Evolutionary conservation across 441 rosid genomes (phyloP), one percentile per base, ranked within the genome.

Genomic region (Daphne laureola): DNA sequence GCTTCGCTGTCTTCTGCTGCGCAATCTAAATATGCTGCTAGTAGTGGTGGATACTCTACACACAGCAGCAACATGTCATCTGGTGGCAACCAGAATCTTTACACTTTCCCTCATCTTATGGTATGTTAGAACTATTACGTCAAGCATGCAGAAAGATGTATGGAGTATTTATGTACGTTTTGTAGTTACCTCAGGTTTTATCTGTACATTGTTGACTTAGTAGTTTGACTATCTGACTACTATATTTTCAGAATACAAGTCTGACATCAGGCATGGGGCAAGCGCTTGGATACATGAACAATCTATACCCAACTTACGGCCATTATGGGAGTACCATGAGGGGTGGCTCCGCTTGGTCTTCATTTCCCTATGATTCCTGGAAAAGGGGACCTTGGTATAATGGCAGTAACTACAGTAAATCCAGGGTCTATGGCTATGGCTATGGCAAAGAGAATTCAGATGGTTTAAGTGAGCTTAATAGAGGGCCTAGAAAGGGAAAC

Each of bases 401-500:
- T 56, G 70, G 63, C 48, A 84, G 78, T 61, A 74, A 63, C 55
- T 75, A 81, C 65, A 67, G 69, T 47, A 82, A 76, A 62, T 55
- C 75, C 45, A 73, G 77, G 66, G 76, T 78, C 50, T 78, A 70
- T 61, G 69, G 81, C 15, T 76, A 59, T 61, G 69, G 81, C 15
- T 76, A 57, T 36, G 76, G 62, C 17, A 80, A 78, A 52, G 84
- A 82, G 60, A 78, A 68, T 57, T 65, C 65, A 25, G 83, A 80
- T 64, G 76, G 86, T 62, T 73, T 85, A 58, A 82, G 73, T 15
- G 93, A 85, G 78, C 74, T 85, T 50, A 82, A 78, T 62, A 68
- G 84, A 66, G 89, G 93, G 55, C 93, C 93, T 46, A 73, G 93
- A 54, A 76, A 67, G 62, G 70, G 70, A 23, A 60, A 65, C 42